A percentile compares a stretch with the other conserved stretches of the same genome.
phyloP scores from a whole-genome alignment of 495 filamentous ascomycete genomes.

The Xylaria nigripes region DNA sequence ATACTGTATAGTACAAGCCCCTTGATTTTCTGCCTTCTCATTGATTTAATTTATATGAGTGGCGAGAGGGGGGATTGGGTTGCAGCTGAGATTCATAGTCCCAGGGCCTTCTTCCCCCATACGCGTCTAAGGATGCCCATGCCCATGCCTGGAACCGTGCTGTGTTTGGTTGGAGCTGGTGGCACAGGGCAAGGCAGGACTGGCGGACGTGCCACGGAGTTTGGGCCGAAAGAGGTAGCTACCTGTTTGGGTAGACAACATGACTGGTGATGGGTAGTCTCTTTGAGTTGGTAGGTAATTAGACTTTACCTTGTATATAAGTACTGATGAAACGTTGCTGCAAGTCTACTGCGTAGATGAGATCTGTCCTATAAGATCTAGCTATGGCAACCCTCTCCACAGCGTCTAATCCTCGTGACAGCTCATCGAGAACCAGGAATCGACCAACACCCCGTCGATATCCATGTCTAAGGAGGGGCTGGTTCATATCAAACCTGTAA shows the following conservation, averaged over 20 bases:
- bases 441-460: background rate
- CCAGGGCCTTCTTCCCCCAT: no score
- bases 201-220: background rate
- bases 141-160: background rate
- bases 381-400: slow-evolving; percentile 2
- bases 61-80: no score
- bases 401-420: background rate
- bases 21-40: no score
- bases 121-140: no score
- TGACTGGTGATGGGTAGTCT: background rate
- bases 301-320: slow-evolving; percentile 12
- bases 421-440: background rate
- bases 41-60: no score
- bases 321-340: slow-evolving; percentile 6
- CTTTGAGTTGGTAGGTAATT: slow-evolving; percentile 4
- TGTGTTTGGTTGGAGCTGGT: background rate
- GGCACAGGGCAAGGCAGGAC: background rate
- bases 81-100: no score
- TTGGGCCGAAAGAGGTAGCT: background rate
- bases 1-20: no score
- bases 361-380: slow-evolving; percentile 11
- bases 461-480: background rate
- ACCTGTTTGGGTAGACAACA: background rate
- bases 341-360: slow-evolving; percentile 4
- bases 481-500: slow-evolving; percentile 7